Conservation (phyloP, 2,329 filamentous ascomycete genomes). For the Zasmidium angulare region DNA sequence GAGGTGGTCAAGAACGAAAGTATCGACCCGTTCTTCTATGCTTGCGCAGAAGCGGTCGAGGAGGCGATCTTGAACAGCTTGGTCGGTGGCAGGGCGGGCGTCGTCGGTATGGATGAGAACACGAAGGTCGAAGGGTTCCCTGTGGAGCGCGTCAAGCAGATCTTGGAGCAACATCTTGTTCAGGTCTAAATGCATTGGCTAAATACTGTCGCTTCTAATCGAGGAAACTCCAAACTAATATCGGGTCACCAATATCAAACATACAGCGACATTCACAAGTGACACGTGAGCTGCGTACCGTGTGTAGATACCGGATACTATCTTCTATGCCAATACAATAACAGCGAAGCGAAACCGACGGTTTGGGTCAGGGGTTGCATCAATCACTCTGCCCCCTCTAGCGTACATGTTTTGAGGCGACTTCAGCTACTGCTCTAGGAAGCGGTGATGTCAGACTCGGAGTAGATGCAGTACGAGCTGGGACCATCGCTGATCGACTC, state of each 20-base stretch:
- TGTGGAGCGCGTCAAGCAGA: constrained; percentile 47
- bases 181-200: too few relatives aligned
- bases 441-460: constrained; percentile 25
- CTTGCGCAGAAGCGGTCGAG: constrained; percentile 62
- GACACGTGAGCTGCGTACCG: too few relatives aligned
- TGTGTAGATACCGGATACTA: too few relatives aligned
- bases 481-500: constrained; percentile 33
- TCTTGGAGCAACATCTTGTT: constrained; percentile 45
- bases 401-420: background rate
- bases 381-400: too few relatives aligned
- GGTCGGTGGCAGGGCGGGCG: constrained; percentile 58
- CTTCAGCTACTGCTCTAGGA: constrained; percentile 9
- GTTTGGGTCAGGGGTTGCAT: too few relatives aligned
- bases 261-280: too few relatives aligned
- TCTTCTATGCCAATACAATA: too few relatives aligned
- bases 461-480: constrained; percentile 36
- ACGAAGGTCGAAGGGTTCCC: constrained; percentile 53
- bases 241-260: too few relatives aligned
- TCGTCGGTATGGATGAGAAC: constrained; percentile 53
- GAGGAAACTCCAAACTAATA: too few relatives aligned
- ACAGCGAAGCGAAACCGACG: too few relatives aligned
- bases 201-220: too few relatives aligned
- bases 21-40: constrained; percentile 63
- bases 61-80: constrained; percentile 67
- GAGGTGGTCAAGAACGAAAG: constrained; percentile 58